Percentiles rank a stretch among this genome's conserved stretches.
phyloP scores from a whole-genome alignment of 306 rosid genomes.

The Elaeagnus macrophylla region DNA sequence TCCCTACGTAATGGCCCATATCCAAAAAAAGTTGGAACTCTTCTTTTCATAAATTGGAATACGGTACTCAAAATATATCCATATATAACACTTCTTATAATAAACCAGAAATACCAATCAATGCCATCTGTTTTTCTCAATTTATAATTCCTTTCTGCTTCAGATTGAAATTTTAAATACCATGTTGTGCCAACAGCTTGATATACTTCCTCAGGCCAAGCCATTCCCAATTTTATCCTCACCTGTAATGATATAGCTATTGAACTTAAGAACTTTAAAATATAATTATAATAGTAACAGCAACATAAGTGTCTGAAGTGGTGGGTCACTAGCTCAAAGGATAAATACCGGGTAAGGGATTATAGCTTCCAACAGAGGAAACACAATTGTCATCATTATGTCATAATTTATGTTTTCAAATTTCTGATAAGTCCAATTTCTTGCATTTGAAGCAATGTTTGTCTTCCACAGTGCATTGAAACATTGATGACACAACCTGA shows the following conservation, averaged over 20 bases:
- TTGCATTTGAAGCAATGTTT: slow-evolving; percentile 24
- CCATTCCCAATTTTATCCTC: slow-evolving; percentile 75
- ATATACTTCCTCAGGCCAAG: slow-evolving; percentile 79
- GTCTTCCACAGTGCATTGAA: slow-evolving; percentile 54
- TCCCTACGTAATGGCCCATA: slow-evolving; percentile 69
- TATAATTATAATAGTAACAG: slow-evolving; percentile 7
- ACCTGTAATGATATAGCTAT: slow-evolving; percentile 36
- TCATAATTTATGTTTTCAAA: slow-evolving; percentile 48
- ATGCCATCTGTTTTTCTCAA: slow-evolving; percentile 38
- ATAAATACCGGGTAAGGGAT: slow-evolving; percentile 63
- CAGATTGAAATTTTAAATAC: slow-evolving; percentile 90
- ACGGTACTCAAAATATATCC: slow-evolving; percentile 54
- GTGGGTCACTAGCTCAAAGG: slow-evolving; percentile 21
- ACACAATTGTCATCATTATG: slow-evolving; percentile 56
- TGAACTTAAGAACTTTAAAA: slow-evolving; percentile 12
- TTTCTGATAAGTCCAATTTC: slow-evolving; percentile 41
- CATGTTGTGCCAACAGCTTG: slow-evolving; percentile 64
- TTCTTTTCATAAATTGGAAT: slow-evolving; percentile 40
- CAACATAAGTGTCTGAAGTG: slow-evolving; percentile 15
- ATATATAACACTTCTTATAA: slow-evolving; percentile 41
- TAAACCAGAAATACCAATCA: slow-evolving; percentile 52
- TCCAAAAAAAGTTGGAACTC: slow-evolving; percentile 53
- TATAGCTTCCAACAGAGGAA: slow-evolving; percentile 61
- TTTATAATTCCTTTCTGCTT: slow-evolving; percentile 51
- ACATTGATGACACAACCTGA: slow-evolving; percentile 42